Evolutionary conservation across 2,329 filamentous ascomycete species (phyloP).

Genomic region (Pseudogymnoascus sp.): DNA sequence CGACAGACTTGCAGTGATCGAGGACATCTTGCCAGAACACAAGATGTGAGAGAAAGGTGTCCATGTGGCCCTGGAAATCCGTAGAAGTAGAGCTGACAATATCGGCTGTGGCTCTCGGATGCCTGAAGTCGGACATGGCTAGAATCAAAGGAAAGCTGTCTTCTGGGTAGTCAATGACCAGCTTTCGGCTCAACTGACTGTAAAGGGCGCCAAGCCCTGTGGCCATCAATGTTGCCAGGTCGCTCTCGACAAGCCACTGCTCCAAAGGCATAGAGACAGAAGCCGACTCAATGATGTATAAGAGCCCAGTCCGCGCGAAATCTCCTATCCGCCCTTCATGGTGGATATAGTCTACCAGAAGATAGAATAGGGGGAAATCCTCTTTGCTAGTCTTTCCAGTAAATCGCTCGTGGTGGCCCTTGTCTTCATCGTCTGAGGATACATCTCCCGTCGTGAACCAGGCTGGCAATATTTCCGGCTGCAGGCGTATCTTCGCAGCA

Average conservation of each 20-base stretch:
- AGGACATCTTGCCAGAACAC: constrained; percentile 98
- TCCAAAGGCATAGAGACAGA: constrained; percentile 76
- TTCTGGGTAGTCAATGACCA: constrained; percentile 70
- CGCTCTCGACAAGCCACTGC: constrained; percentile 95
- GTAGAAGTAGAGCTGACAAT: constrained; percentile 66
- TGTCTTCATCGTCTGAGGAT: constrained; percentile 28
- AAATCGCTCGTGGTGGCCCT: constrained; percentile 56
- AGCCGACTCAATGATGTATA: constrained; percentile 93
- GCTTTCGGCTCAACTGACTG: constrained; percentile 62
- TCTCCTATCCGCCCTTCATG: constrained; percentile 91
- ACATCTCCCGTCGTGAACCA: constrained; percentile 69
- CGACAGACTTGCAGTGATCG: constrained; percentile 85
- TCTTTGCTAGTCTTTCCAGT: constrained; percentile 79
- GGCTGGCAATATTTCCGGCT: constrained; percentile 75
- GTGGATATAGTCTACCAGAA: constrained; percentile 93
- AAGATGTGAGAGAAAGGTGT: constrained; percentile 89
- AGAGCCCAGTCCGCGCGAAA: constrained; percentile 84
- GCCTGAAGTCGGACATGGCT: constrained; percentile 79
- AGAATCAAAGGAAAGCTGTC: constrained; percentile 75
- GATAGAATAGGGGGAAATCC: constrained; percentile 92
- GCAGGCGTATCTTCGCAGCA: constrained; percentile 87
- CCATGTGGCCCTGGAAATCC: constrained; percentile 76
- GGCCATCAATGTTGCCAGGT: constrained; percentile 93
- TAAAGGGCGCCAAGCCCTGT: constrained; percentile 78
- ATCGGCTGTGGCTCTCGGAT: constrained; percentile 60